These are phyloP conservation scores for Phytophthora sansomeana DNA, from an alignment of 352 stramenopile genomes.

Conservation along the genomic window DNA sequence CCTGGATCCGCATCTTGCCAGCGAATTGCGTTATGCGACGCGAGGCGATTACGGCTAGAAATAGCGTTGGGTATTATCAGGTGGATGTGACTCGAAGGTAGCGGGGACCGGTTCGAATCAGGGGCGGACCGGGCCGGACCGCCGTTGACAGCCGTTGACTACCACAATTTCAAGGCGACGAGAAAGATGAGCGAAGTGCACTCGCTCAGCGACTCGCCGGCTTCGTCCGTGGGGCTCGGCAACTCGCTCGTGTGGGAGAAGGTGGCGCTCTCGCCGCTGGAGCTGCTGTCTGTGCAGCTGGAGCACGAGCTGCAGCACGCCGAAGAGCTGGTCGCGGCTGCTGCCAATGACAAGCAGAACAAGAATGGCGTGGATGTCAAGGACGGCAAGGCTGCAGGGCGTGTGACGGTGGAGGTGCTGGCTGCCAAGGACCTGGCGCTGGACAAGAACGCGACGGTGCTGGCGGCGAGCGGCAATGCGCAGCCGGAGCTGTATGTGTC, in stretches of 20 bases:
- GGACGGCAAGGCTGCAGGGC: slow-evolving; percentile 66
- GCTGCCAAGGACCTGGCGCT: slow-evolving; percentile 44
- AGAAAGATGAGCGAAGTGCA: slow-evolving; percentile 56
- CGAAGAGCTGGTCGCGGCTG: slow-evolving; percentile 45
- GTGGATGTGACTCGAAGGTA: slow-evolving; percentile 12
- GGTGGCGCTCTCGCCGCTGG: slow-evolving; percentile 75
- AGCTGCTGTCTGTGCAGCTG: slow-evolving; percentile 75
- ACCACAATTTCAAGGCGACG: not conserved
- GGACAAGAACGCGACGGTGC: slow-evolving; percentile 36
- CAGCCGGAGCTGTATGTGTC: slow-evolving; percentile 64
- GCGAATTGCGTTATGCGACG: slow-evolving; percentile 22
- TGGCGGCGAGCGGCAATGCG: slow-evolving; percentile 39
- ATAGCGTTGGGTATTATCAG: slow-evolving; percentile 14
- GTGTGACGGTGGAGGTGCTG: slow-evolving; percentile 62
- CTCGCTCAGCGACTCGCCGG: slow-evolving; percentile 51
- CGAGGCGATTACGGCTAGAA: slow-evolving; percentile 12
- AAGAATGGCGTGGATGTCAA: slow-evolving; percentile 80
- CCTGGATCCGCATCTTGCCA: slow-evolving; percentile 31
- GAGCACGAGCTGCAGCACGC: slow-evolving; percentile 73
- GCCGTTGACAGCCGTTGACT: not conserved
- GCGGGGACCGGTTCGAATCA: slow-evolving; percentile 27
- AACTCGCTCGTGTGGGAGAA: slow-evolving; percentile 84
- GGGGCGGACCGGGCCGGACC: slow-evolving; percentile 19
- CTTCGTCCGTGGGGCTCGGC: slow-evolving; percentile 51
- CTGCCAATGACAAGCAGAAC: slow-evolving; percentile 57